These are phyloP conservation scores for Fabrea salina DNA, from an alignment of 169 alveolate genomes.

Conservation along the genomic window DNA sequence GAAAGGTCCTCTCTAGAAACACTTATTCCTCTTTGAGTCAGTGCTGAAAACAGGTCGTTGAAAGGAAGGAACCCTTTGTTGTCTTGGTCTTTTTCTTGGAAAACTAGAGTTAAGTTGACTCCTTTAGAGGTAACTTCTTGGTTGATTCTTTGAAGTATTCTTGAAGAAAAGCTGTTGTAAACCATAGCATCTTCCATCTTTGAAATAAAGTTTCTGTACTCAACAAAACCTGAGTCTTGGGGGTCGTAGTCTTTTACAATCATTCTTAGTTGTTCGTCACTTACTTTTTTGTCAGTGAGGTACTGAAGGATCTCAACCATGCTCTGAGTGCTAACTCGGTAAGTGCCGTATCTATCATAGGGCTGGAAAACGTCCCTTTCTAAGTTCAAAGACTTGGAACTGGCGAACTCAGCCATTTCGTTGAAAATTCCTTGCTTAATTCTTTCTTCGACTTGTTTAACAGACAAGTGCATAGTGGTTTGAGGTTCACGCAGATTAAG, in stretches of 20 bases:
- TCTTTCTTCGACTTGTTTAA: background rate
- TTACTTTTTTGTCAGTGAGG: background rate
- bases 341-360: constrained; percentile 11
- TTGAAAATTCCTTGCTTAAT: constrained; percentile 5
- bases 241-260: background rate
- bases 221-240: background rate
- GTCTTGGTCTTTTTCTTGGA: background rate
- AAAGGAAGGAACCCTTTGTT: background rate
- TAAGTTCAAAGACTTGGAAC: background rate
- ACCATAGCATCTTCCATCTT: background rate
- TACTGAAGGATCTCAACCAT: background rate
- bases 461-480: background rate
- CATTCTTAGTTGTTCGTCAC: background rate
- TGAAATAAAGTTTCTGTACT: background rate
- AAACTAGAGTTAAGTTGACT: background rate
- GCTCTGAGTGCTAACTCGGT: background rate
- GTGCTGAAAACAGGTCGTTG: background rate
- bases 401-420: background rate
- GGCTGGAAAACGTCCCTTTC: background rate
- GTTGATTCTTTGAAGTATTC: background rate
- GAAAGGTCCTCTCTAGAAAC: background rate
- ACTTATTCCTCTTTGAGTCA: background rate
- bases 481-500: background rate
- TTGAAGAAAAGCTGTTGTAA: background rate
- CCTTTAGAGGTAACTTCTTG: background rate